A percentile compares a stretch with the other conserved stretches of the same genome.
These are phyloP conservation scores for Leccinum broughii DNA, from an alignment of 768 basidiomycete genomes.

Conservation along the genomic window DNA sequence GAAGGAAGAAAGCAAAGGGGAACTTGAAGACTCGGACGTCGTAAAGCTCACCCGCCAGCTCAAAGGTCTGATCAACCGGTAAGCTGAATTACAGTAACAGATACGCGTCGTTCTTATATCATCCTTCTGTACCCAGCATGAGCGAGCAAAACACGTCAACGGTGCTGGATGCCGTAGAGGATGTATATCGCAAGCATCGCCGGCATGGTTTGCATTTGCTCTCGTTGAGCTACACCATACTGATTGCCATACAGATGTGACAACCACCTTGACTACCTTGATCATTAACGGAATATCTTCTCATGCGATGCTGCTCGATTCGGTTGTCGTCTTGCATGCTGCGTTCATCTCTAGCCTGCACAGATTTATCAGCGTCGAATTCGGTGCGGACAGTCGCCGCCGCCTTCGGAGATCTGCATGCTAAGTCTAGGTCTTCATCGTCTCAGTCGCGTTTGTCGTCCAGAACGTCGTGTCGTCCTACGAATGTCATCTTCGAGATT, in stretches of 20 bases:
- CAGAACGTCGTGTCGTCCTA: slow-evolving; percentile 71
- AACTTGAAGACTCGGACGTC: too few species aligned
- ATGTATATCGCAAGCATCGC: slow-evolving; percentile 70
- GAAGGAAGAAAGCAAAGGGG: slow-evolving; percentile 38
- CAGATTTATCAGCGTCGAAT: slow-evolving; percentile 81
- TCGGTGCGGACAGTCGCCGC: slow-evolving; percentile 57
- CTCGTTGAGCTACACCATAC: neutral
- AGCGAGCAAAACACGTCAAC: slow-evolving; percentile 85
- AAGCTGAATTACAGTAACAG: slow-evolving; percentile 11
- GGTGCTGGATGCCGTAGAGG: slow-evolving; percentile 73
- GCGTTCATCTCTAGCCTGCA: slow-evolving; percentile 81
- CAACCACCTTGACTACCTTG: slow-evolving; percentile 71
- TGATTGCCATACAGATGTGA: slow-evolving; percentile 61
- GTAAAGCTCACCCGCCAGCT: slow-evolving; percentile 70
- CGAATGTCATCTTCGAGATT: slow-evolving; percentile 54
- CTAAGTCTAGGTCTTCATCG: neutral
- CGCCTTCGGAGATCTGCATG: neutral
- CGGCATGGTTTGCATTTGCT: slow-evolving; percentile 62
- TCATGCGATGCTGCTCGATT: slow-evolving; percentile 80
- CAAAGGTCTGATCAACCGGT: slow-evolving; percentile 91
- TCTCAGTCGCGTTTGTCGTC: slow-evolving; percentile 76
- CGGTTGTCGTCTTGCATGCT: slow-evolving; percentile 86
- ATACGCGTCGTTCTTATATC: neutral
- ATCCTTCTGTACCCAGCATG: slow-evolving; percentile 53
- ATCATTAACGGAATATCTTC: slow-evolving; percentile 79